Base-by-base conservation (phyloP, 345 rosid species). In the Psidium friedrichsthalianum region DNA sequence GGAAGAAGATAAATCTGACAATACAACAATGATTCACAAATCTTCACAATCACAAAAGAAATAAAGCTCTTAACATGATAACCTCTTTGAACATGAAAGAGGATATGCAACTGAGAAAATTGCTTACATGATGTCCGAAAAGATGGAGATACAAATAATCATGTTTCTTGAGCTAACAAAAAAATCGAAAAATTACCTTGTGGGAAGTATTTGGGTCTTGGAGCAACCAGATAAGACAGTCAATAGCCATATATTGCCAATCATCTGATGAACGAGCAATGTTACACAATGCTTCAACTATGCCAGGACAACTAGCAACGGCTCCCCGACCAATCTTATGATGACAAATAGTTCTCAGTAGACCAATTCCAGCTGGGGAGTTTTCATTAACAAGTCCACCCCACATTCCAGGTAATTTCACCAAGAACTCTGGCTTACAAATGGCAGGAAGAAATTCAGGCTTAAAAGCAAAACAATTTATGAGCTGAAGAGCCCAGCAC, bases 401-500 rank as follows among this genome's bases (percentile, higher is more conserved):
- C 99, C 99, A 98, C 99, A 98, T 95, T 85, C 95, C 98, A 0
- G 99, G 98, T 83, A 98, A 91, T 88, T 93, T 97, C 49, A 90
- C 92, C n/a, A 98, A 88, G 90, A 98, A 98, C 89, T 98, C 99
- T 25, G 97, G 94, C 86, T 93, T 98, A 90, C 99, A 95, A 82
- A 98, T 88, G 74, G 94, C 88, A 16, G 98, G 95, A 90, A 98
- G 98, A 93, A 98, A 96, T 91, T 98, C 99, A 0, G 99, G 95
- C 85, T 98, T 96, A 87, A 98, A 96, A n/a, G 99, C 99, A 83
- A 96, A 98, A 88, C 98, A 98, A 89, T 98, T 98, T n/a, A 98
- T 98, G 76, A 98, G 99, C 91, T 95, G 99, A 93, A 98, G 99
- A 74, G 99, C 96, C 99, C 99, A 96, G 86, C 99, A 98, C 58